A percentile compares a stretch with the other conserved stretches of the same genome.
Evolutionary conservation across 768 basidiomycete species (phyloP).

Genomic region (Mycena olivaceomarginata): DNA sequence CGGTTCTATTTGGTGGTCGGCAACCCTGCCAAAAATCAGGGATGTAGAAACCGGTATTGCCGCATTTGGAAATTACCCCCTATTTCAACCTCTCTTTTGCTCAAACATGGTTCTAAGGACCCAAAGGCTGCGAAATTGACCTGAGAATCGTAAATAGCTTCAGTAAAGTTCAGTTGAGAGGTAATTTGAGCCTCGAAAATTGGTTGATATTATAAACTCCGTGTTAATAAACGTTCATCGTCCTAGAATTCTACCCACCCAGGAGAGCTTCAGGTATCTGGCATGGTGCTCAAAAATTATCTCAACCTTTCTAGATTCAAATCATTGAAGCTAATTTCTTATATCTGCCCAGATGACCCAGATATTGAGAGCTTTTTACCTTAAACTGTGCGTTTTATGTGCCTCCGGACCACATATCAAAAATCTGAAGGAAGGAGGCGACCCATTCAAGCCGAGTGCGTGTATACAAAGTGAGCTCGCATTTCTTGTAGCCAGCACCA

Average conservation of each 20-base stretch:
- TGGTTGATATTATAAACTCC: conserved; percentile 5
- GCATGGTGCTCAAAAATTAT: conserved; percentile 6
- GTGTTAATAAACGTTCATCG: neutral
- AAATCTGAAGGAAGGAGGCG: too few relatives aligned
- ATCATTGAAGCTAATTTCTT: conserved; percentile 4
- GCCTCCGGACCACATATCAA: conserved; percentile 1
- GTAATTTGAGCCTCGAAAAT: conserved; percentile 2
- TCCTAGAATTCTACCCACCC: conserved; percentile 10
- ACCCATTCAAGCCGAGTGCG: too few relatives aligned
- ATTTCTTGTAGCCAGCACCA: too few relatives aligned
- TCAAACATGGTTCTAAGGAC: too few relatives aligned
- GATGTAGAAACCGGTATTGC: too few relatives aligned
- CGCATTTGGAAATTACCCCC: conserved; percentile 5
- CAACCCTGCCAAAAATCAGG: too few relatives aligned
- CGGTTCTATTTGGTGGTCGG: too few relatives aligned
- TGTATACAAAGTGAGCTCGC: too few relatives aligned
- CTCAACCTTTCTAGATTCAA: conserved; percentile 9
- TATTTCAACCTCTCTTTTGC: conserved; percentile 10
- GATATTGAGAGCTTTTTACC: conserved; percentile 5
- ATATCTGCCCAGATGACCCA: neutral
- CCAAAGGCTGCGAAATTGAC: neutral
- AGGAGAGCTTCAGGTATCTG: neutral
- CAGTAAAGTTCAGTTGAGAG: neutral
- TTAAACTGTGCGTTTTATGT: neutral
- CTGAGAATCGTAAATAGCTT: conserved; percentile 11